phyloP scores from a whole-genome alignment of 352 stramenopile species.

The Pythium inflatum region DNA sequence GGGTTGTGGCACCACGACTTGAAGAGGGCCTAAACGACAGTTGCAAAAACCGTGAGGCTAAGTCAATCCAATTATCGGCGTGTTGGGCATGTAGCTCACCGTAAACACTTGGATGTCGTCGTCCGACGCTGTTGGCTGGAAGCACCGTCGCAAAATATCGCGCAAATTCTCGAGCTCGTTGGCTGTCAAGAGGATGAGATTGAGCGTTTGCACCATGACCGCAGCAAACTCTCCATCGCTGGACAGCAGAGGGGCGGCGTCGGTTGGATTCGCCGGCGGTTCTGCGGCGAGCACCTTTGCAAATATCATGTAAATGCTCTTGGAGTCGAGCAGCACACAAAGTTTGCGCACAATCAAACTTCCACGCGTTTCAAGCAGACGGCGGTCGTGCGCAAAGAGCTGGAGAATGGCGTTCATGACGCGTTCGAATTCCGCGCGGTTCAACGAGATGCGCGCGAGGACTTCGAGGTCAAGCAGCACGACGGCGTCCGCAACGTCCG shows the following conservation, averaged over 20 bases:
- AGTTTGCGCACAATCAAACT: conserved; percentile 98
- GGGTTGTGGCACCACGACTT: conserved; percentile 98
- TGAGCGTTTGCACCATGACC: conserved; percentile 99
- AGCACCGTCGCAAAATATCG: conserved; percentile 78
- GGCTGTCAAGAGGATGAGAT: conserved; percentile 98
- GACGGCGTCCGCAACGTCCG: conserved; percentile 95
- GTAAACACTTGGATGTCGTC: conserved; percentile 87
- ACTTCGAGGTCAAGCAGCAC: conserved; percentile 97
- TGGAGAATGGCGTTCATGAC: conserved; percentile 95
- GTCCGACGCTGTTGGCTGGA: conserved; percentile 65
- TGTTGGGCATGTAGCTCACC: no score
- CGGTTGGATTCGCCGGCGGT: conserved; percentile 20
- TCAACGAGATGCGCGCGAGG: conserved; percentile 93
- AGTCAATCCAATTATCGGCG: no score
- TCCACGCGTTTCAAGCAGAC: conserved; percentile 92
- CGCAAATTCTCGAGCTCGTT: conserved; percentile 94
- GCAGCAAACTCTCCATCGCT: conserved; percentile 95
- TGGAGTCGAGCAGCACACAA: conserved; percentile 97
- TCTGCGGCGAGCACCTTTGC: conserved; percentile 92
- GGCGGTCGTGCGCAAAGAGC: conserved; percentile 92
- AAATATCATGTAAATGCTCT: conserved; percentile 98
- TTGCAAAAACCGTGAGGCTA: no score
- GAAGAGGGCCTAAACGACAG: conserved; percentile 63
- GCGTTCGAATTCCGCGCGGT: conserved; percentile 91
- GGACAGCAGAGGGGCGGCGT: conserved; percentile 28